Conservation (phyloP, 176 grass and related monocot genomes). For the Zizania latifolia region DNA sequence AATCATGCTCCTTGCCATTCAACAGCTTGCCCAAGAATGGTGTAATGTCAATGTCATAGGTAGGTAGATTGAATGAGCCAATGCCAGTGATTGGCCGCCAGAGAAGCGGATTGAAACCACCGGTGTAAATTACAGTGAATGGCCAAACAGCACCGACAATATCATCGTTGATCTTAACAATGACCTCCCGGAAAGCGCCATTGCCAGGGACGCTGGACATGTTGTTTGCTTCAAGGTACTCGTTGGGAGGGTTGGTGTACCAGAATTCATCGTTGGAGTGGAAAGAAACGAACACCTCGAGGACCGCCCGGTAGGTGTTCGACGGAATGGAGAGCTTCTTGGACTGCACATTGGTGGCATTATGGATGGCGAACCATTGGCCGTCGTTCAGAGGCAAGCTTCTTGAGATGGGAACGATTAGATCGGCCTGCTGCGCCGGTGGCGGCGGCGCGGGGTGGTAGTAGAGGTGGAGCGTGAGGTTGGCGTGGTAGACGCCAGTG, state of each 20-base stretch:
- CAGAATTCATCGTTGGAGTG: slow-evolving; percentile 42
- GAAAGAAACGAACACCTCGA: slow-evolving; percentile 48
- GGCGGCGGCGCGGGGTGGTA: slow-evolving; percentile 11
- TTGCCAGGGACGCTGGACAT: slow-evolving; percentile 22
- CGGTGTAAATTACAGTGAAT: slow-evolving; percentile 39
- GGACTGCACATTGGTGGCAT: slow-evolving; percentile 25
- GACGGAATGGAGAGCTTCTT: slow-evolving; percentile 25
- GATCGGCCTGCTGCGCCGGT: slow-evolving; percentile 16
- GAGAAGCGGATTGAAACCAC: slow-evolving; percentile 33
- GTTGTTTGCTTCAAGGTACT: slow-evolving; percentile 24
- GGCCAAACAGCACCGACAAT: slow-evolving; percentile 32
- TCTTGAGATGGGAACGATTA: slow-evolving; percentile 44
- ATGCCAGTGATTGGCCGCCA: slow-evolving; percentile 42
- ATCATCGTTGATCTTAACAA: slow-evolving; percentile 20
- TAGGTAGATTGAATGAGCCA: slow-evolving; percentile 36
- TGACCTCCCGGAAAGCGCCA: slow-evolving; percentile 37
- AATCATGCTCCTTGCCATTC: slow-evolving; percentile 32
- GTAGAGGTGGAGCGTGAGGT: slow-evolving; percentile 66
- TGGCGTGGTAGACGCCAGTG: slow-evolving; percentile 63
- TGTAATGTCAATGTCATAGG: slow-evolving; percentile 44
- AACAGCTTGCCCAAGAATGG: slow-evolving; percentile 38
- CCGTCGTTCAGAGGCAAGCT: slow-evolving; percentile 20
- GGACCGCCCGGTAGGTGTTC: slow-evolving; percentile 45
- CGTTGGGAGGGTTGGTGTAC: slow-evolving; percentile 41
- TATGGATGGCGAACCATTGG: slow-evolving; percentile 40